Evolutionary conservation across 164 flowering plant species (phyloP), one percentile per base, ranked within the genome.

Genomic region (Protea cynaroides): DNA sequence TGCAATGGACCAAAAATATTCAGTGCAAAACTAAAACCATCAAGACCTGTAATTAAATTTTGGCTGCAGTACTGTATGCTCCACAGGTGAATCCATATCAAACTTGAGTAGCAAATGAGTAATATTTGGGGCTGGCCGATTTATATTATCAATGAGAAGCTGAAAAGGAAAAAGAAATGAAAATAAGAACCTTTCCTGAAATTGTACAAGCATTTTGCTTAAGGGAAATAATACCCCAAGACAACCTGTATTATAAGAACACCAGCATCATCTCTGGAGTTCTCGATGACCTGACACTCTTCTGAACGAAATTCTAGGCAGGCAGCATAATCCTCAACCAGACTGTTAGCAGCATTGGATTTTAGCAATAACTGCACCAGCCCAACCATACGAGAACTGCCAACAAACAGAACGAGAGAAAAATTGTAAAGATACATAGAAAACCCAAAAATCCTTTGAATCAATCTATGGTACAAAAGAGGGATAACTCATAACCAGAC

Each of bases 281-380:
- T 88, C 68, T 92, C 97, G 55, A 82, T 72, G 56, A 74, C 59
- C 74, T 84, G 96, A 73, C 69, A 66, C 66, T 87, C 96, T 71
- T 88, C 95, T 47, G 94, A 80, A 17, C 97, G 81, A 37, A 80
- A 57, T 75, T 95, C 99, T 18, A 95, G 86, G 81, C 98, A 95
- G 29, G 98, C 85, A 38, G 99, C 99, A 83, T 92, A 92, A 75
- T 95, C 99, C 79, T 90, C 99, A 54, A 90, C 72, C 78, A 95
- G 83, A 68, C 66, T 62, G 61, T 56, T 80, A 0, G 95, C 88
- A 63, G 92, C 84, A 81, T 80, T 82, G 34, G 91, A 83, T 75
- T 95, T 87, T 10, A 95, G 68, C 29, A 95, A 79, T 73, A 95
- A 71, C 69, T 80, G 99, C 13, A 85, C 88, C 25, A 92, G 92